Conservation (phyloP, 805 yeast genomes). For the Wickerhamiella occidentalis region DNA sequence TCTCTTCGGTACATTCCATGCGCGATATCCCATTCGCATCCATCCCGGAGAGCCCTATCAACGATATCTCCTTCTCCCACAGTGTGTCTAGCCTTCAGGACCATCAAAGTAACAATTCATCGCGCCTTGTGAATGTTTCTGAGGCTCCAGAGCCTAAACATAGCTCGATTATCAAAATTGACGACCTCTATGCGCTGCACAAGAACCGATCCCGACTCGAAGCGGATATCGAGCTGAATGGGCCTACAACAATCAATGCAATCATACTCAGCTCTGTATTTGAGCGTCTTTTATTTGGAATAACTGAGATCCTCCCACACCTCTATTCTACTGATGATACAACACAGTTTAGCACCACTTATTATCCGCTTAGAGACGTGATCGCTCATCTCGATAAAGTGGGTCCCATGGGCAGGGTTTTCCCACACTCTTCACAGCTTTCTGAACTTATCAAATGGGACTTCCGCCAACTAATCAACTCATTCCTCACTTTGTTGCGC, state of each 20-base stretch:
- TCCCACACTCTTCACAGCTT: constrained; percentile 9
- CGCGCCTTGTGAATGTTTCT: constrained; percentile 2
- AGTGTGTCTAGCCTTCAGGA: constrained; percentile 3
- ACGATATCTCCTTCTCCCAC: neutral
- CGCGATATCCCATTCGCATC: constrained; percentile 22
- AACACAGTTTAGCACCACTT: constrained; percentile 13
- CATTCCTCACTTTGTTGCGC: constrained; percentile 26
- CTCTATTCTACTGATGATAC: constrained; percentile 13
- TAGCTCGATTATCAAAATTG: constrained; percentile 7
- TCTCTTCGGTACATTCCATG: constrained; percentile 18
- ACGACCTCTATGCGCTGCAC: constrained; percentile 6
- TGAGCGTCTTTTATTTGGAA: constrained; percentile 10
- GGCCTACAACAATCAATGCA: constrained; percentile 9
- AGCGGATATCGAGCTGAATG: constrained; percentile 4
- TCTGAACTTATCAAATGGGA: constrained; percentile 19
- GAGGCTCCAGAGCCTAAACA: constrained; percentile 2
- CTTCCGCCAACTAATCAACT: constrained; percentile 24
- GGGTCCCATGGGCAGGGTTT: constrained; percentile 15
- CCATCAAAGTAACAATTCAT: neutral
- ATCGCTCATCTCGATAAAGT: constrained; percentile 11
- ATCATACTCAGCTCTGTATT: constrained; percentile 11
- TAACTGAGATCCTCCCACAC: neutral
- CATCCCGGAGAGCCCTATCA: neutral
- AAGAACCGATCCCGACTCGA: neutral
- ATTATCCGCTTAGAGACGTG: constrained; percentile 20